These are phyloP conservation scores for Rhizopogon vinicolor DNA, from an alignment of 768 basidiomycete species.

Conservation along the genomic window DNA sequence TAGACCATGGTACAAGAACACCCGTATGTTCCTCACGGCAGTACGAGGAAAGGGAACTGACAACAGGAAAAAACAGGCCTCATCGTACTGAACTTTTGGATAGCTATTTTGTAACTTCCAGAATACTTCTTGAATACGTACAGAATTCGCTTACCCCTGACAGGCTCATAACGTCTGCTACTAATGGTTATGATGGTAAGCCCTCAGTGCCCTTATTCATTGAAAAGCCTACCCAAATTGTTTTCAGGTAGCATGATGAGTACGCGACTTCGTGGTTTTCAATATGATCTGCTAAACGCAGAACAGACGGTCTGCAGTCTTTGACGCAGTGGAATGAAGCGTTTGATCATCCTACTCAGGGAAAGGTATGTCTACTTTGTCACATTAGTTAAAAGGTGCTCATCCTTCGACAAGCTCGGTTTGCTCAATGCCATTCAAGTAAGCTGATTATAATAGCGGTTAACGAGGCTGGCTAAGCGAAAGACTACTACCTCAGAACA, in stretches of 20 bases:
- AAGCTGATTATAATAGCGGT: constrained; percentile 3
- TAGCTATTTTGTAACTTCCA: constrained; percentile 48
- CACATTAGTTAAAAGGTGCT: background rate
- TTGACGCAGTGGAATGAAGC: constrained; percentile 32
- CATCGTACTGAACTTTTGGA: constrained; percentile 60
- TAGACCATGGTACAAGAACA: constrained; percentile 69
- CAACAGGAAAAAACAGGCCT: constrained; percentile 32
- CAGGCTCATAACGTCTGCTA: constrained; percentile 32
- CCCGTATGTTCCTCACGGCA: constrained; percentile 30
- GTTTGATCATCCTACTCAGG: constrained; percentile 24
- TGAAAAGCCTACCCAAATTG: background rate
- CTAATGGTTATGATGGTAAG: constrained; percentile 33
- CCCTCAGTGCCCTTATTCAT: background rate
- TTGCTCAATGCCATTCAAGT: constrained; percentile 33
- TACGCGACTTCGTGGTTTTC: constrained; percentile 5
- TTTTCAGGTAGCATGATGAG: constrained; percentile 34
- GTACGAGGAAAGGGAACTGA: background rate
- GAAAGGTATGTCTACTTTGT: constrained; percentile 16
- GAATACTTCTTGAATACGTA: background rate
- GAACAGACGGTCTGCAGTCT: constrained; percentile 32
- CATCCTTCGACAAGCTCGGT: constrained; percentile 20
- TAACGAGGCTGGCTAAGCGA: constrained; percentile 4
- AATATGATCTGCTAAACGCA: background rate
- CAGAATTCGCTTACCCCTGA: background rate
- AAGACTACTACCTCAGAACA: constrained; percentile 23